Evolutionary conservation across 345 rosid species (phyloP), one percentile per base, ranked within the genome.

Genomic region (Isatis tinctoria): DNA sequence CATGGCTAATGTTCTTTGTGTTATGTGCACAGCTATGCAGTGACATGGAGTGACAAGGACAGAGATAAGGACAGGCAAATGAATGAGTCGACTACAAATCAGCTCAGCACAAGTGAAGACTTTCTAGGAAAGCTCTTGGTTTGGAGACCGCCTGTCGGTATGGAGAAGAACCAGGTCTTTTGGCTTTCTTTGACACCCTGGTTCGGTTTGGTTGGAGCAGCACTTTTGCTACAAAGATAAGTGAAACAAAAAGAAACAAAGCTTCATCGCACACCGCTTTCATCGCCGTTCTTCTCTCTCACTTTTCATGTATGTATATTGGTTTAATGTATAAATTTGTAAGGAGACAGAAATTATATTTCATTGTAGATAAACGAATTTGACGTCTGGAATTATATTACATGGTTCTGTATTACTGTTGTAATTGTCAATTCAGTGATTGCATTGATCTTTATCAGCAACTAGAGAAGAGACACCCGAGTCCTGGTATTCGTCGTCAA

Each of bases 171-270:
- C 78, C 54, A 63, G 43, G 85, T 81, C 3, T 91, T 94, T 61
- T 94, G 97, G 98, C 74, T 86, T 33, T 86, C 87, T 54, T 79
- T 94, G 82, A 80, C 95, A 4, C 51, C 90, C 10, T 91, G 98
- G 98, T 66, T 94, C 18, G 87, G 89, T 51, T 84, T 94, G 83
- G 96, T 94, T 53, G 96, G 94, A 59, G 91, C 97, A 49, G 96
- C 98, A 16, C 75, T 94, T 53, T 6, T 91, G 63, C 81, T 88
- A 43, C 97, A 91, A 78, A 76, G 81, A 74, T 91, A 81, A 93
- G 73, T 53, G 22, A 13, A 17, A 33, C 27, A 28, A 2, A 49
- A 30, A 53, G 7, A 8, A 11, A 65, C 24, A 47, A 57, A n/a
- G n/a, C n/a, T n/a, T 39, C n/a, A n/a, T n/a, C n/a, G n/a, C n/a